phyloP scores from a whole-genome alignment of 208 protist species.

The Naegleria gruberi region DNA sequence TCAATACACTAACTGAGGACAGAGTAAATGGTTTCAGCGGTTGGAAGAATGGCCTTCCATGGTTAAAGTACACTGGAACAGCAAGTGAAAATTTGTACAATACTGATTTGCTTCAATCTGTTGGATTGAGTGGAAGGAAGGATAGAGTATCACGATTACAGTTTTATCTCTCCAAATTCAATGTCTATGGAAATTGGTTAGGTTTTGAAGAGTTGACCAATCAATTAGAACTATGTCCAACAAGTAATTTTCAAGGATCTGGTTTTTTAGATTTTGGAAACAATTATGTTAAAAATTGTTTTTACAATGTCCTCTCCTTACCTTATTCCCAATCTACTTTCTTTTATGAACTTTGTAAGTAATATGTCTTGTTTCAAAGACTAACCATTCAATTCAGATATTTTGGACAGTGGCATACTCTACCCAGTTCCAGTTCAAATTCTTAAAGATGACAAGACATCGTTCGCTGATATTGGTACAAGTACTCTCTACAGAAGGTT shows the following conservation, averaged over 20 bases:
- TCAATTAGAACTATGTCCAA: slow-evolving; percentile 9
- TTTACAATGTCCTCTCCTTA: background rate
- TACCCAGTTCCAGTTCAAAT: slow-evolving; percentile 25
- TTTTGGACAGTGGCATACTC: slow-evolving; percentile 3
- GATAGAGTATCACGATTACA: background rate
- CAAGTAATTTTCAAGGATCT: background rate
- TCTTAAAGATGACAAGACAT: background rate
- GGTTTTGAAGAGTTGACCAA: background rate
- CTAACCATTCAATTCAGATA: background rate
- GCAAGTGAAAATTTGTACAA: background rate
- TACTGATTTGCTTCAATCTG: background rate
- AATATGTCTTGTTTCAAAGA: background rate
- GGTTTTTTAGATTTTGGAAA: slow-evolving; percentile 18
- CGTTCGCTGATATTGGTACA: background rate
- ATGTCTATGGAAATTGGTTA: background rate
- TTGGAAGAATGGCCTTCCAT: slow-evolving; percentile 9
- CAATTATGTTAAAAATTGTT: background rate
- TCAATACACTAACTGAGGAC: background rate
- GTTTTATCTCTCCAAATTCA: background rate
- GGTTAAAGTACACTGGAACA: background rate
- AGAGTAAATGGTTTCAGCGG: background rate
- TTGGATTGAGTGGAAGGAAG: background rate
- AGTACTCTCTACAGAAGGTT: slow-evolving; percentile 8
- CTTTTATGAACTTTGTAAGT: slow-evolving; percentile 26
- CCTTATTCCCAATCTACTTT: background rate